Evolutionary conservation across 495 filamentous ascomycete species (phyloP).

Genomic region (Recurvomyces mirabilis): DNA sequence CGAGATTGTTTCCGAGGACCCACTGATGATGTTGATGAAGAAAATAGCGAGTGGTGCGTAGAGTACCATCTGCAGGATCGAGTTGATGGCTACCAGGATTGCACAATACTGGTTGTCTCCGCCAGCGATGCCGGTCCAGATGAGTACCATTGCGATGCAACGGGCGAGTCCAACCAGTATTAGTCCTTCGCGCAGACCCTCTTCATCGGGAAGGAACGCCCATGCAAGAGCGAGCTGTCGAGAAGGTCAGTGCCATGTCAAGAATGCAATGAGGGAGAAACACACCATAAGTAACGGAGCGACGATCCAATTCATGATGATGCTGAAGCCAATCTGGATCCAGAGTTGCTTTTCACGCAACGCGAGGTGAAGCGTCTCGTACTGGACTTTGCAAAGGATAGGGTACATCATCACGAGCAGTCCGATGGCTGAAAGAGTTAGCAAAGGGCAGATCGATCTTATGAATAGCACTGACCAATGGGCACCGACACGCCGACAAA

Average conservation of each 20-base stretch:
- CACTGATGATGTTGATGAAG: slow-evolving; percentile 61
- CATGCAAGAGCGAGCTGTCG: slow-evolving; percentile 58
- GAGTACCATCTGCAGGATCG: slow-evolving; percentile 73
- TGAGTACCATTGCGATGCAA: slow-evolving; percentile 79
- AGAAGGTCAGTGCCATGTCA: slow-evolving; percentile 31
- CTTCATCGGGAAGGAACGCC: slow-evolving; percentile 70
- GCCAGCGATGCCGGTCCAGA: slow-evolving; percentile 69
- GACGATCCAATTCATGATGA: slow-evolving; percentile 74
- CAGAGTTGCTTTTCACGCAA: slow-evolving; percentile 53
- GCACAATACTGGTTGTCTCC: slow-evolving; percentile 81
- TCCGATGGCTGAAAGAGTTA: slow-evolving; percentile 44
- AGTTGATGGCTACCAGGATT: slow-evolving; percentile 82
- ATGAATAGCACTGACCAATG: slow-evolving; percentile 44
- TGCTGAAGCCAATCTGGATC: slow-evolving; percentile 66
- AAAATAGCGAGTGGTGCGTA: slow-evolving; percentile 72
- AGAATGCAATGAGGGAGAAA: slow-evolving; percentile 29
- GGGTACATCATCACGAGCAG: slow-evolving; percentile 91
- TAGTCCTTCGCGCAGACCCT: slow-evolving; percentile 55
- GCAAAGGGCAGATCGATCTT: slow-evolving; percentile 18
- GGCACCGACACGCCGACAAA: slow-evolving; percentile 64
- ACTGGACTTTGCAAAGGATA: slow-evolving; percentile 76
- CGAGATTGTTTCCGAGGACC: slow-evolving; percentile 26
- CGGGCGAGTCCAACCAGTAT: slow-evolving; percentile 69
- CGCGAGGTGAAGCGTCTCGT: slow-evolving; percentile 60
- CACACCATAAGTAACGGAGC: slow-evolving; percentile 67